A percentile compares a stretch with the other conserved stretches of the same genome.
phyloP scores from a whole-genome alignment of 768 basidiomycete genomes.

The Termitomyces sp. region DNA sequence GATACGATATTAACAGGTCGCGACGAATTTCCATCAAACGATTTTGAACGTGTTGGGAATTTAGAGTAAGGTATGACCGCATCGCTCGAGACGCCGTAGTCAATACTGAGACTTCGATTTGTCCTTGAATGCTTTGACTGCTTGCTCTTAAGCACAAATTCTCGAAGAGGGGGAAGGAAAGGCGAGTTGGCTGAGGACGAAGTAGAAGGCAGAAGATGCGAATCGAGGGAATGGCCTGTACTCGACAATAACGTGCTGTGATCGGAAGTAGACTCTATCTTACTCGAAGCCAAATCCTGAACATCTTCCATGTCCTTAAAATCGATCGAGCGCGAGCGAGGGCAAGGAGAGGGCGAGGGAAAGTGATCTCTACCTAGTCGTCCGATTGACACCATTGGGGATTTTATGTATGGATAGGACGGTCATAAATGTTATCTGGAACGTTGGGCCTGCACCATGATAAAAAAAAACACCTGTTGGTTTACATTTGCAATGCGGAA shows the following conservation, averaged over 20 bases:
- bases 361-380: neutral
- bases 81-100: neutral
- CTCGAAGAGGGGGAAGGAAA: neutral
- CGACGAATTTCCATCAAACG: neutral
- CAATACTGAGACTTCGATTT: neutral
- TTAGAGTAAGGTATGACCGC: neutral
- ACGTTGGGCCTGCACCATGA: conserved; percentile 7
- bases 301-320: conserved; percentile 13
- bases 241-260: neutral
- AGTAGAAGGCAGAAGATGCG: neutral
- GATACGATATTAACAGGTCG: neutral
- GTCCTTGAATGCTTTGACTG: neutral
- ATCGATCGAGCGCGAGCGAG: neutral
- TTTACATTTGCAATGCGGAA: no score
- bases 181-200: neutral
- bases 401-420: neutral
- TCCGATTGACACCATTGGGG: neutral
- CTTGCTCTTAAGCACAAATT: neutral
- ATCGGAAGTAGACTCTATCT: conserved; percentile 2
- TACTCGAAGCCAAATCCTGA: neutral
- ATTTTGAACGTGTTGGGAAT: conserved; percentile 4
- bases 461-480: neutral
- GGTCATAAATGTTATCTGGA: conserved; percentile 2
- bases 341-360: neutral
- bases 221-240: conserved; percentile 1